Percentiles rank a stretch among this genome's conserved stretches.
Evolutionary conservation across 192 early-diverging fungal species (phyloP).

Genomic region (Entomortierella lignicola): DNA sequence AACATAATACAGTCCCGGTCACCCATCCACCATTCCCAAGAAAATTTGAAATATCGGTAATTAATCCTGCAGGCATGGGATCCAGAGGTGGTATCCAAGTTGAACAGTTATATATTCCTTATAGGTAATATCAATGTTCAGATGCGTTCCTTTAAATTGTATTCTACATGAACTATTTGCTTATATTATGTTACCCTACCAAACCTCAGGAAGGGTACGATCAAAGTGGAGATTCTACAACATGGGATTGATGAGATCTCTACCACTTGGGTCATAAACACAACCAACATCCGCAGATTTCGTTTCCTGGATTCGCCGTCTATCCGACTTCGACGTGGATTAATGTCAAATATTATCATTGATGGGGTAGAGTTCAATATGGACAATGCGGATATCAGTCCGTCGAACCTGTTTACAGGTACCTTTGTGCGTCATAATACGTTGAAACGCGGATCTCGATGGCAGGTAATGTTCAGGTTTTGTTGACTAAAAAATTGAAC

Average conservation of each 20-base stretch:
- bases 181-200: not conserved
- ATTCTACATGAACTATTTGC: not conserved
- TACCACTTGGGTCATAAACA: slow-evolving; percentile 61
- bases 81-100: slow-evolving; percentile 73
- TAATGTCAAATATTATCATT: slow-evolving; percentile 15
- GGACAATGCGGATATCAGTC: slow-evolving; percentile 19
- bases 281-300: slow-evolving; percentile 74
- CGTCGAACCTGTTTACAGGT: not conserved
- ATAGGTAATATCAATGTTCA: slow-evolving; percentile 55
- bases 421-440: slow-evolving; percentile 12
- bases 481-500: no score
- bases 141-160: no score
- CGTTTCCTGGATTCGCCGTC: slow-evolving; percentile 55
- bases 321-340: slow-evolving; percentile 30
- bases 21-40: slow-evolving; percentile 59
- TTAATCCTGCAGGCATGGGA: slow-evolving; percentile 77
- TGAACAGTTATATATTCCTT: slow-evolving; percentile 74
- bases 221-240: slow-evolving; percentile 19
- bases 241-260: slow-evolving; percentile 20
- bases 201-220: slow-evolving; percentile 32
- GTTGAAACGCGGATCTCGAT: not conserved
- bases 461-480: slow-evolving; percentile 19
- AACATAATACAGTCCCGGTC: not conserved
- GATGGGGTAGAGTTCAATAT: slow-evolving; percentile 54
- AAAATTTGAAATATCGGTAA: slow-evolving; percentile 66